phyloP scores from a whole-genome alignment of 305 asterid species.

The Solanum hybrid region DNA sequence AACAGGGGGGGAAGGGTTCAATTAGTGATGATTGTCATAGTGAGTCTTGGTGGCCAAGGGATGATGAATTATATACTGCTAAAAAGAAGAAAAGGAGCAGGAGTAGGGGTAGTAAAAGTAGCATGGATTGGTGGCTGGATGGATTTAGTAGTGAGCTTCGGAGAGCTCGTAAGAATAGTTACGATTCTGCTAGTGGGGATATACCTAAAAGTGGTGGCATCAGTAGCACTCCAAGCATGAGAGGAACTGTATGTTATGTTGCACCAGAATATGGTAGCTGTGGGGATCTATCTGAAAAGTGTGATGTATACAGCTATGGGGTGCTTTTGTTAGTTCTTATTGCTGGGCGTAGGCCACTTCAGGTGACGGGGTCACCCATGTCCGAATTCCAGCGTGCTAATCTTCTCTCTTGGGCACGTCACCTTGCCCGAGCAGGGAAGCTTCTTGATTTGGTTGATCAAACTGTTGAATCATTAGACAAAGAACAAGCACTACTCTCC shows the following conservation, averaged over 20 bases:
- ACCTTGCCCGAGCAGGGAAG: constrained; percentile 88
- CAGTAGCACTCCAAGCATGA: constrained; percentile 98
- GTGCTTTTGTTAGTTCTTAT: constrained; percentile 73
- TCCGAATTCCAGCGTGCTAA: constrained; percentile 88
- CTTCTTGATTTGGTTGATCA: constrained; percentile 78
- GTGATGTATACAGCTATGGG: constrained; percentile 93
- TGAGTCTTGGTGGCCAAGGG: constrained; percentile 59
- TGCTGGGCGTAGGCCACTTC: constrained; percentile 92
- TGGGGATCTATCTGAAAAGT: constrained; percentile 75
- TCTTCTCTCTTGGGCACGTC: constrained; percentile 87
- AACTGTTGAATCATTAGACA: constrained; percentile 36
- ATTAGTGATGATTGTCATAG: constrained; percentile 43
- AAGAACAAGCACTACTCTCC: constrained; percentile 67
- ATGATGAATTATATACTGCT: constrained; percentile 38
- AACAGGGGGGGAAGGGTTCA: constrained; percentile 33
- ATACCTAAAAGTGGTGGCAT: constrained; percentile 82
- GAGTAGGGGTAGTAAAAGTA: constrained; percentile 58
- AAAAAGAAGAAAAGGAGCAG: constrained; percentile 51
- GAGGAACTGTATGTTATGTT: constrained; percentile 88
- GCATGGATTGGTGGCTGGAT: constrained; percentile 90
- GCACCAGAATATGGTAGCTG: constrained; percentile 94
- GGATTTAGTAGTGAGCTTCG: constrained; percentile 83
- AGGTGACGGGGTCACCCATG: constrained; percentile 94
- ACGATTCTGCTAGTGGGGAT: constrained; percentile 72
- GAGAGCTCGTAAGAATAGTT: constrained; percentile 57